Conservation (phyloP, 2,329 filamentous ascomycete genomes). For the Curvularia eragrostidis region DNA sequence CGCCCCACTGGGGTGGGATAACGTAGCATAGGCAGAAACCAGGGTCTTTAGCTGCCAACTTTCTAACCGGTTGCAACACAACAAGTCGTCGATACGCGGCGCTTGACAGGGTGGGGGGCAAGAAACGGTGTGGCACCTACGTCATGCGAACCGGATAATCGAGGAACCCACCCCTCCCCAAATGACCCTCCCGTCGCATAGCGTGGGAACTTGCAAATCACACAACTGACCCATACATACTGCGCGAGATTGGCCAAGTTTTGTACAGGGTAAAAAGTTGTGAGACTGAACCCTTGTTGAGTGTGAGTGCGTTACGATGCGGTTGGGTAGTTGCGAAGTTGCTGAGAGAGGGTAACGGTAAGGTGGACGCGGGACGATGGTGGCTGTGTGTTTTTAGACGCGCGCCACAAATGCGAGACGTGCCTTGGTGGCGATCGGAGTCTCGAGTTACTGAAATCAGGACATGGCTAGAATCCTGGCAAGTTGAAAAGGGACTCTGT, state of each 20-base stretch:
- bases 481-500: background rate
- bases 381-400: background rate
- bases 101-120: background rate
- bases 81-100: background rate
- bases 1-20: background rate
- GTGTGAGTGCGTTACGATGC: background rate
- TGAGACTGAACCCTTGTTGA: background rate
- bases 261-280: background rate
- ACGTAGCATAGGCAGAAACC: background rate
- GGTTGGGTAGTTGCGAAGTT: background rate
- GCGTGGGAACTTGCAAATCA: background rate
- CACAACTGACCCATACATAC: background rate
- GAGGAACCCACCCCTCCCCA: background rate
- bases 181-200: conserved; percentile 1
- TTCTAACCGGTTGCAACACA: background rate
- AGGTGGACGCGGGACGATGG: background rate
- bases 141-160: conserved; percentile 2
- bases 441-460: background rate
- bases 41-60: background rate
- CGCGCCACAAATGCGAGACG: background rate
- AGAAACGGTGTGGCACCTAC: background rate
- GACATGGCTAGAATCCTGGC: background rate
- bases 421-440: background rate
- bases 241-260: background rate
- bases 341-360: background rate